These are phyloP conservation scores for Penicillium sp. DNA, from an alignment of 2,329 filamentous ascomycete genomes.

Conservation along the genomic window DNA sequence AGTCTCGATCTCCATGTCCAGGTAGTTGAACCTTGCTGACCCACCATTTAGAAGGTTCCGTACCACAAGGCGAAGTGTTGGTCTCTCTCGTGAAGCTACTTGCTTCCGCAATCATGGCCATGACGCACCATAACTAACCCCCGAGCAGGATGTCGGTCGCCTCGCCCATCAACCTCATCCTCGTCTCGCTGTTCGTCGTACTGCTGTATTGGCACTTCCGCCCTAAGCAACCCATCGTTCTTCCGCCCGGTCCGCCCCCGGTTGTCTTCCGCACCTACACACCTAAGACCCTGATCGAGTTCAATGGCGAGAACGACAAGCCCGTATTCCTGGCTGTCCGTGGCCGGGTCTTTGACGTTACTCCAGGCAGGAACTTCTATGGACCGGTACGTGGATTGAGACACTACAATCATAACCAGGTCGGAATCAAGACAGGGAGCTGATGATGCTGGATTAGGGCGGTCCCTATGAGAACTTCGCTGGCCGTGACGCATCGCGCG, in stretches of 20 bases:
- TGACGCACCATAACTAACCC: conserved; percentile 25
- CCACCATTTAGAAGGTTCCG: conserved; percentile 13
- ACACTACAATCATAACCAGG: no score
- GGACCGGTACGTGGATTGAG: conserved; percentile 58
- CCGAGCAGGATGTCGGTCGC: conserved; percentile 49
- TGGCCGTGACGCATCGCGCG: conserved; percentile 82
- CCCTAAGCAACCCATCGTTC: conserved; percentile 50
- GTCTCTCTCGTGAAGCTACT: conserved; percentile 17
- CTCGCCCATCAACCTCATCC: conserved; percentile 61
- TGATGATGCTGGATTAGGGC: conserved; percentile 46
- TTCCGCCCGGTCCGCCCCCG: conserved; percentile 58
- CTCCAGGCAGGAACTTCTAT: conserved; percentile 85
- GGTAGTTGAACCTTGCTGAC: conserved; percentile 13
- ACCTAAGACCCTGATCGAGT: conserved; percentile 77
- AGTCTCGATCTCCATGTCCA: not conserved
- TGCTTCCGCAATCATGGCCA: conserved; percentile 3
- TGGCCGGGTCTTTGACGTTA: conserved; percentile 87
- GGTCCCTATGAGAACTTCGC: conserved; percentile 97
- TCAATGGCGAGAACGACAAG: conserved; percentile 69
- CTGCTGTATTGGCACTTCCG: conserved; percentile 60
- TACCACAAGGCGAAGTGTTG: conserved; percentile 38
- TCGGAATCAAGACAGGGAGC: not conserved
- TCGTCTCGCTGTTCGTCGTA: conserved; percentile 57
- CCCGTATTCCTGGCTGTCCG: conserved; percentile 91
- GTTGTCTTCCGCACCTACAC: conserved; percentile 85